These are phyloP conservation scores for Linanthus parryae DNA, from an alignment of 148 eudicot genomes.

Conservation along the genomic window DNA sequence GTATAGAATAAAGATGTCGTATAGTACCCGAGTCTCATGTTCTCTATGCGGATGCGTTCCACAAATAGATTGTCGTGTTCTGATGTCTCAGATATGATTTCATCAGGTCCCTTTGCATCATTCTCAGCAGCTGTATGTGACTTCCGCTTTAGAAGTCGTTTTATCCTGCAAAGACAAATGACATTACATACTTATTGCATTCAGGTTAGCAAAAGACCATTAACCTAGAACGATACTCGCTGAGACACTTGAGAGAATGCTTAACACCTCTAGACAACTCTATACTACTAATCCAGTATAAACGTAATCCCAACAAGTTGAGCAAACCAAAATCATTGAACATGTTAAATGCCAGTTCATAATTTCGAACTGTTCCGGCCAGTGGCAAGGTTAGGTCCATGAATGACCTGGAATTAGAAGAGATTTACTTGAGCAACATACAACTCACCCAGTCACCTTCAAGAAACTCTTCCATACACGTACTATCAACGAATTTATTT, in stretches of 20 bases:
- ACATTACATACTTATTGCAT: not conserved
- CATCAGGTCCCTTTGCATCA: conserved; percentile 17
- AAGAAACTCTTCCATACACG: conserved; percentile 26
- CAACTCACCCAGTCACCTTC: conserved; percentile 28
- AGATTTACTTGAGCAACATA: not conserved
- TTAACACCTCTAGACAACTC: not conserved
- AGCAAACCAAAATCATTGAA: not conserved
- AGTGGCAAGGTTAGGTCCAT: not conserved
- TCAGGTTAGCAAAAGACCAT: not conserved
- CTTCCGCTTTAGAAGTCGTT: conserved; percentile 19
- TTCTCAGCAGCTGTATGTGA: conserved; percentile 11
- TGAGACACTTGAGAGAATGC: not conserved
- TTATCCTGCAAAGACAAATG: conserved; percentile 18
- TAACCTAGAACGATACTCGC: not conserved
- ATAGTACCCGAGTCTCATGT: conserved; percentile 36
- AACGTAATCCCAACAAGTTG: not conserved
- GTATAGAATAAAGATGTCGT: not conserved
- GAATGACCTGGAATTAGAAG: not conserved
- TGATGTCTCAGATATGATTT: conserved; percentile 13
- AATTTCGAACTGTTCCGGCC: not conserved
- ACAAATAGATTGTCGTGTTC: conserved; percentile 33
- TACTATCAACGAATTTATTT: conserved; percentile 22
- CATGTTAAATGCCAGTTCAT: not conserved
- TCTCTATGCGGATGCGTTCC: conserved; percentile 43
- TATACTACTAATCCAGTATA: not conserved